Conservation (phyloP, 257 asterid species). For the Lycium barbarum region DNA sequence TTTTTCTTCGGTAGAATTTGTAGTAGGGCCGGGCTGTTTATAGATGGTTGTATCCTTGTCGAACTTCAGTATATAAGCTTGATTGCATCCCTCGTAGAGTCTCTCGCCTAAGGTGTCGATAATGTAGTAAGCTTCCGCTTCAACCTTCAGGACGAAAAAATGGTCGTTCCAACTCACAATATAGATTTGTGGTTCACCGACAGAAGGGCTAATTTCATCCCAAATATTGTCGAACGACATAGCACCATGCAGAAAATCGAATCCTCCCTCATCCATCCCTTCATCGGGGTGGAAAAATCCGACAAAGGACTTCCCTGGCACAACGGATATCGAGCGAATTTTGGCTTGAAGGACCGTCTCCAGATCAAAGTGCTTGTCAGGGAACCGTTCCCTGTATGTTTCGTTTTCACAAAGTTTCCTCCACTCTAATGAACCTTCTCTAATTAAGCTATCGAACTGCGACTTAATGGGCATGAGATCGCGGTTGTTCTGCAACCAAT, state of each 20-base stretch:
- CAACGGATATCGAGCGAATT: conserved; percentile 62
- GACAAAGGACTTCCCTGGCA: conserved; percentile 76
- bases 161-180: conserved; percentile 98
- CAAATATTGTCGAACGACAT: conserved; percentile 93
- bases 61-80: conserved; percentile 90
- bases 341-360: conserved; percentile 88
- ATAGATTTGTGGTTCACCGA: conserved; percentile 60
- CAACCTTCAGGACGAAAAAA: conserved; percentile 87
- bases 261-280: conserved; percentile 66
- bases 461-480: conserved; percentile 88
- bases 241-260: conserved; percentile 87
- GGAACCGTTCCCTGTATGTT: conserved; percentile 63
- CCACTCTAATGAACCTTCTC: conserved; percentile 96
- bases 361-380: conserved; percentile 94
- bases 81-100: conserved; percentile 85
- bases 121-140: conserved; percentile 73
- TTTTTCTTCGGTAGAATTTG: conserved; percentile 55
- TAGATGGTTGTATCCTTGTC: conserved; percentile 61
- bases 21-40: conserved; percentile 46
- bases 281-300: conserved; percentile 85
- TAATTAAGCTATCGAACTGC: conserved; percentile 78
- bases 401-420: conserved; percentile 85
- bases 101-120: conserved; percentile 95
- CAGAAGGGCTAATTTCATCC: conserved; percentile 71
- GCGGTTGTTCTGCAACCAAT: conserved; percentile 80